Conservation (phyloP, 371 early-diverging fungal species). For the Rhizopus microsporus region DNA sequence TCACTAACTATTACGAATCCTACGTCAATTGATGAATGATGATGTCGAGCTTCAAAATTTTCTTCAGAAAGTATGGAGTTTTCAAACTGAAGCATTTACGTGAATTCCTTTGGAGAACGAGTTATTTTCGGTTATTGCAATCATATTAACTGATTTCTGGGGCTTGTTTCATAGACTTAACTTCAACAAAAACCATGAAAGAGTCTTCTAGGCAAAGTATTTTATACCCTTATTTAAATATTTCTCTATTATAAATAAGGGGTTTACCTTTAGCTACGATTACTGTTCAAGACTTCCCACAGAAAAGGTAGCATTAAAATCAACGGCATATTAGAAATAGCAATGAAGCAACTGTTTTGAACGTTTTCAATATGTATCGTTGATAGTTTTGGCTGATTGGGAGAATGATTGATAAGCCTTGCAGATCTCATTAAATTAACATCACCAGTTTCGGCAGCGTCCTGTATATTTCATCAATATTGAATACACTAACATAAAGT, state of each 20-base stretch:
- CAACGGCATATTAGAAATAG: constrained; percentile 3
- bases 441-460: not conserved
- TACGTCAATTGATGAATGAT: too few species aligned
- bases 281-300: constrained; percentile 5
- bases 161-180: constrained; percentile 4
- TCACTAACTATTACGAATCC: too few species aligned
- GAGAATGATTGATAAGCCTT: constrained; percentile 8
- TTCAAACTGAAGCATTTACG: constrained; percentile 1
- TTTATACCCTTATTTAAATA: not conserved
- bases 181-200: constrained; percentile 4
- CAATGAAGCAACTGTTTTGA: constrained; percentile 3
- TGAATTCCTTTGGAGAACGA: not conserved
- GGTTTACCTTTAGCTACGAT: constrained; percentile 9
- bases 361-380: constrained; percentile 5
- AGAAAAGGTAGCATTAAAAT: constrained; percentile 3
- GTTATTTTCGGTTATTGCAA: constrained; percentile 4
- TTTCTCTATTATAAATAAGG: constrained; percentile 6
- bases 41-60: too few species aligned
- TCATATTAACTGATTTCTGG: constrained; percentile 9
- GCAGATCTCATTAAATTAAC: constrained; percentile 7
- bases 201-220: constrained; percentile 6
- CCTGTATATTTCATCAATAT: constrained; percentile 20
- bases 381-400: constrained; percentile 10
- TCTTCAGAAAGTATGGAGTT: too few species aligned
- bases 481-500: constrained; percentile 12